Conservation (phyloP, 139 green algal genomes). For the Chlamydomonas urium region DNA sequence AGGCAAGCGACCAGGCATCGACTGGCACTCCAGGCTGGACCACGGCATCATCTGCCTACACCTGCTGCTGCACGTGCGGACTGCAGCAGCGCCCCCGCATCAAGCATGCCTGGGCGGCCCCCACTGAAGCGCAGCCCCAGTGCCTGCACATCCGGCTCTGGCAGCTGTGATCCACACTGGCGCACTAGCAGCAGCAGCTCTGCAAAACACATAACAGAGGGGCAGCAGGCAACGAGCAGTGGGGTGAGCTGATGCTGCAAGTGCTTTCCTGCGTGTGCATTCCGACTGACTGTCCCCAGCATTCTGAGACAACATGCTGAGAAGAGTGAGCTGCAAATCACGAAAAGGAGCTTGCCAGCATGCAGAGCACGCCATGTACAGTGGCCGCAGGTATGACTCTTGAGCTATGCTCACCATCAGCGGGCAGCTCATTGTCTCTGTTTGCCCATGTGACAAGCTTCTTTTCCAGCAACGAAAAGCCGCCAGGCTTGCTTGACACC, state of each 20-base stretch:
- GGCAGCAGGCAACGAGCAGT: neutral
- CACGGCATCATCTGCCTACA: no score
- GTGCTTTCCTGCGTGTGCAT: neutral
- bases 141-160: neutral
- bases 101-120: neutral
- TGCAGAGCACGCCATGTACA: neutral
- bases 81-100: neutral
- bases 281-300: no score
- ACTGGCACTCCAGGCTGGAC: no score
- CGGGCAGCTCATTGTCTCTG: constrained; percentile 11
- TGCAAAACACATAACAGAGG: neutral
- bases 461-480: constrained; percentile 20
- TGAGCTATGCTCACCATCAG: constrained; percentile 15
- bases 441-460: constrained; percentile 22
- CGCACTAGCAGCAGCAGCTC: constrained; percentile 13
- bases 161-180: neutral
- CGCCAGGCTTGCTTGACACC: neutral
- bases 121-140: neutral
- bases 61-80: no score
- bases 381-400: neutral
- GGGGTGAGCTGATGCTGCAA: neutral
- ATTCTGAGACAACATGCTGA: no score
- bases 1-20: no score
- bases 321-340: neutral
- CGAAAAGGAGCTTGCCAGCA: neutral